Evolutionary conservation across 1,284 basidiomycete species (phyloP), one percentile per base, ranked within the genome.

Genomic region (Puccinia triticina): DNA sequence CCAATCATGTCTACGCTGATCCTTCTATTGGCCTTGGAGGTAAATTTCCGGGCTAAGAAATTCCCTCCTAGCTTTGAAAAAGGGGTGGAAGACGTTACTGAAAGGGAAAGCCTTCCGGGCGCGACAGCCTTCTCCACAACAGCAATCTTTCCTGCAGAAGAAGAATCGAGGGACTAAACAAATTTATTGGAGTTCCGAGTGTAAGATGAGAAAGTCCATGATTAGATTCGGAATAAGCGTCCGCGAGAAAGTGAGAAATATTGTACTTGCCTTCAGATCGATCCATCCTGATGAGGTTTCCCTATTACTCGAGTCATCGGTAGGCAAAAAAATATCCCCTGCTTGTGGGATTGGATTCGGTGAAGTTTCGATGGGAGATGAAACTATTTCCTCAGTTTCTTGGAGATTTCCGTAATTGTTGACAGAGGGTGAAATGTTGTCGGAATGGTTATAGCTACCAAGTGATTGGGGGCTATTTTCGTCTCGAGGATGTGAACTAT

Each of bases 1-100:
- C 78, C 78, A 73, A 81, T 73, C 78, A 81, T 81, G 10, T 73
- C 78, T 43, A 73, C 40, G 29, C 78, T 81, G 26, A 81, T 46
- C 32, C 78, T 21, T 34, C 37, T 76, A 21, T 76, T 57, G 11
- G 55, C 1, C 55, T 76, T 76, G 8, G 57, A 37, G 29, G 50
- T 61, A 26, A 59, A 61, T 48, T 46, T 76, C 12, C 53, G 50
- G 14, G 74, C 53, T 32, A 57, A 23, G 74, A 76, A 76, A 29
- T 46, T 59, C 1, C 32, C 46, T 14, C 48, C 69, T 32, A 72
- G n/a, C 40, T 76, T 76, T n/a, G 74, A 46, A 61, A 76, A 76
- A 16, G 74, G 37, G 7, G 40, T 34, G 1, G 57, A 59, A 40
- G 74, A 32, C 29, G 74, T 61, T 61, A 76, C 37, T 32, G 71